phyloP scores from a whole-genome alignment of 2,329 filamentous ascomycete species.

The Trichoderma sp. region DNA sequence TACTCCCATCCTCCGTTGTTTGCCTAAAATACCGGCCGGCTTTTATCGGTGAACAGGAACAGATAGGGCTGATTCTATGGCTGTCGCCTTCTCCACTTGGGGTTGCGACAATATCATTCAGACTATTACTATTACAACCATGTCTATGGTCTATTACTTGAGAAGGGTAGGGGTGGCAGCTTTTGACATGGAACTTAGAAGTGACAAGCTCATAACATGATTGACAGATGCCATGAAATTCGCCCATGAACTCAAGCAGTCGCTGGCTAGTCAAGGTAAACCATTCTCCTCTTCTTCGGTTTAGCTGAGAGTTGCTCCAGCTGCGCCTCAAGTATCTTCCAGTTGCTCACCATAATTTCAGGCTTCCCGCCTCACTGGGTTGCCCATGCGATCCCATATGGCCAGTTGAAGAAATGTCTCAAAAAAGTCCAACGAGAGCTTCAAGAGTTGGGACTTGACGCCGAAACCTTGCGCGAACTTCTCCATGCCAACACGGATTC shows the following conservation, averaged over 20 bases:
- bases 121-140: background rate
- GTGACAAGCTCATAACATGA: conserved; percentile 4
- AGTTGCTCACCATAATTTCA: conserved; percentile 21
- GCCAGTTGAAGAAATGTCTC: conserved; percentile 83
- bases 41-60: background rate
- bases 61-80: background rate
- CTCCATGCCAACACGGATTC: conserved; percentile 50
- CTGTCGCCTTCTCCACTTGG: conserved; percentile 6
- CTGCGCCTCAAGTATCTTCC: background rate
- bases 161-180: background rate
- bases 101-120: background rate
- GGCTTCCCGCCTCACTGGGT: conserved; percentile 73
- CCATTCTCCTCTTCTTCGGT: background rate
- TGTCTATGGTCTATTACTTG: background rate
- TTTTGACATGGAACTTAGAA: background rate
- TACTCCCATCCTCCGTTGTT: background rate
- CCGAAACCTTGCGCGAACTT: conserved; percentile 65
- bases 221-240: conserved; percentile 68
- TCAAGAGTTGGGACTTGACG: conserved; percentile 66
- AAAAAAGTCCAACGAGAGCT: conserved; percentile 76
- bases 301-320: background rate
- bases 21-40: background rate
- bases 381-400: conserved; percentile 75
- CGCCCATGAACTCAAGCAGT: conserved; percentile 71
- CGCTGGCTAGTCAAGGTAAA: conserved; percentile 59